Percentiles rank a stretch among this genome's conserved stretches.
Evolutionary conservation across 2,329 filamentous ascomycete genomes (phyloP).

Genomic region (Pezicula carpinea): DNA sequence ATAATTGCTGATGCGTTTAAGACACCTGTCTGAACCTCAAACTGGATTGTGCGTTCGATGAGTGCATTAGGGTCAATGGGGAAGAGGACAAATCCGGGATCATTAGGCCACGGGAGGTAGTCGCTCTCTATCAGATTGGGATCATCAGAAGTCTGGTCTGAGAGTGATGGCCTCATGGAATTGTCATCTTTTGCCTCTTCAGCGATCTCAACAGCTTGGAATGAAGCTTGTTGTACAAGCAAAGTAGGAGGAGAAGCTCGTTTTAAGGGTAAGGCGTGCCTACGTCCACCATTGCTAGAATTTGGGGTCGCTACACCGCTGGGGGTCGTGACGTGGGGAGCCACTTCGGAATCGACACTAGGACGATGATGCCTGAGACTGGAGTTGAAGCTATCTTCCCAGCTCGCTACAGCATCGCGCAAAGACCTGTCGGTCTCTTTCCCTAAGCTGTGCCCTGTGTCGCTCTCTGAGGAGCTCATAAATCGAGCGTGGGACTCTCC

Average conservation of each 20-base stretch:
- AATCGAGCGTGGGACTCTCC: constrained; percentile 38
- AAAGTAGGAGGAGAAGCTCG: constrained; percentile 17
- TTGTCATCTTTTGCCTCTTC: constrained; percentile 7
- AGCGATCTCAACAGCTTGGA: neutral
- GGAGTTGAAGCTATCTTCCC: constrained; percentile 23
- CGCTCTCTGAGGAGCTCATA: constrained; percentile 31
- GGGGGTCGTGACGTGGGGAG: neutral
- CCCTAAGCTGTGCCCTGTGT: constrained; percentile 15
- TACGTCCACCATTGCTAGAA: neutral
- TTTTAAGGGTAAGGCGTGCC: constrained; percentile 4
- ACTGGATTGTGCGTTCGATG: constrained; percentile 48
- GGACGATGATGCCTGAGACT: constrained; percentile 13
- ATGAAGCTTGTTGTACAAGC: constrained; percentile 22
- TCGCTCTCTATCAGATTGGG: constrained; percentile 48
- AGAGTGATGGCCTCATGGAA: constrained; percentile 7
- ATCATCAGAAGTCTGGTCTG: constrained; percentile 18
- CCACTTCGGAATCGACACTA: constrained; percentile 18
- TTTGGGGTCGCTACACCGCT: neutral
- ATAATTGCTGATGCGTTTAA: constrained; percentile 58
- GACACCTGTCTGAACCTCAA: constrained; percentile 51
- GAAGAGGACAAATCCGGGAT: constrained; percentile 49
- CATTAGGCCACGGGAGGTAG: constrained; percentile 54
- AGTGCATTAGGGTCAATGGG: constrained; percentile 53
- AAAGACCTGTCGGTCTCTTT: constrained; percentile 12
- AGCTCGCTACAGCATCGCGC: constrained; percentile 22